Evolutionary conservation across 2,329 filamentous ascomycete genomes (phyloP).

Genomic region (Macrophomina tecta): DNA sequence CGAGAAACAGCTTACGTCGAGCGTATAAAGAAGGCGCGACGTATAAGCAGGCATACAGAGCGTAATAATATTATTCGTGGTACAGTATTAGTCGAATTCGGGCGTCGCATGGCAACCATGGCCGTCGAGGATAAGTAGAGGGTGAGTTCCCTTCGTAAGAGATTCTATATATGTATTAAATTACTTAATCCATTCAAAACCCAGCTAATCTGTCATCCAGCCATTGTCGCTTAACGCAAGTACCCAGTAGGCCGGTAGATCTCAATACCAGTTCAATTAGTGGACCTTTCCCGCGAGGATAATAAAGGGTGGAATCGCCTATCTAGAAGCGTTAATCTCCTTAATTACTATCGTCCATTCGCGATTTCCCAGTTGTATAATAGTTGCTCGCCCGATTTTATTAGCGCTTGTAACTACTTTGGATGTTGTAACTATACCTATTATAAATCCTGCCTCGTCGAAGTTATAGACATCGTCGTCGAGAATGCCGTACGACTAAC

Average conservation of each 20-base stretch:
- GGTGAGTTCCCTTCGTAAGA: slow-evolving; percentile 25
- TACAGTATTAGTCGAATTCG: slow-evolving; percentile 31
- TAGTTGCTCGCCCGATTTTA: too few species aligned
- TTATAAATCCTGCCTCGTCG: not conserved
- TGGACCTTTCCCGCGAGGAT: slow-evolving; percentile 34
- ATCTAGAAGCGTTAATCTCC: slow-evolving; percentile 22
- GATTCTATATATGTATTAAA: slow-evolving; percentile 30
- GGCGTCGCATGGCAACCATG: slow-evolving; percentile 30
- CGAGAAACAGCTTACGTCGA: slow-evolving; percentile 21
- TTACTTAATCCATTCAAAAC: slow-evolving; percentile 28
- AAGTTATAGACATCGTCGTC: not conserved
- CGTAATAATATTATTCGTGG: slow-evolving; percentile 29
- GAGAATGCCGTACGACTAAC: slow-evolving; percentile 1
- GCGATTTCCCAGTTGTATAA: too few species aligned
- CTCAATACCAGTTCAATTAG: slow-evolving; percentile 35
- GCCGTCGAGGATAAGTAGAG: slow-evolving; percentile 32
- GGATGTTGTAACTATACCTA: too few species aligned
- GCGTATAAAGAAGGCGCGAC: slow-evolving; percentile 18
- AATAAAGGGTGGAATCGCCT: slow-evolving; percentile 33
- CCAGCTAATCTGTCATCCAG: too few species aligned
- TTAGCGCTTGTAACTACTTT: too few species aligned
- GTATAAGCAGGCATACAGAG: slow-evolving; percentile 28
- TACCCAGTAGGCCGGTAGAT: not conserved
- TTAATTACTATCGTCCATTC: too few species aligned
- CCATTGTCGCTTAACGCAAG: slow-evolving; percentile 30